Conservation (phyloP, 345 rosid genomes). For the Camelina hispida region DNA sequence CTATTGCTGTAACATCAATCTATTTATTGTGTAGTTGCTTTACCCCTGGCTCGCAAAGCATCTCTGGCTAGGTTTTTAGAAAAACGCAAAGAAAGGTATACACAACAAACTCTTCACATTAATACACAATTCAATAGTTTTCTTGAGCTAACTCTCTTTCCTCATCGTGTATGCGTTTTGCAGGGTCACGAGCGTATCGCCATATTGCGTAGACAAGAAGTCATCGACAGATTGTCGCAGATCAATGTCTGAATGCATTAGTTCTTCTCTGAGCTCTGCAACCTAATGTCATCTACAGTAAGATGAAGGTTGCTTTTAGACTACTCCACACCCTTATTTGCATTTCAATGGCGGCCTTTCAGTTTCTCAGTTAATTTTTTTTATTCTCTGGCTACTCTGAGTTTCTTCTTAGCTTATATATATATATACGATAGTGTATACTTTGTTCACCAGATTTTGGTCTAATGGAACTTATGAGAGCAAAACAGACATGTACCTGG, state of each 20-base stretch:
- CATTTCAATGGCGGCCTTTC: conserved; percentile 21
- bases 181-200: conserved; percentile 56
- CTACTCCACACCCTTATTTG: conserved; percentile 28
- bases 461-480: conserved; percentile 29
- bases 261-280: conserved; percentile 48
- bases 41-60: conserved; percentile 85
- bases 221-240: conserved; percentile 42
- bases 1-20: conserved; percentile 3
- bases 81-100: conserved; percentile 84
- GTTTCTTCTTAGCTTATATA: conserved; percentile 37
- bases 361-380: not conserved
- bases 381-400: not conserved
- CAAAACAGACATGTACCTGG: conserved; percentile 21
- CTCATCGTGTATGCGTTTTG: conserved; percentile 11
- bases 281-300: conserved; percentile 41
- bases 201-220: conserved; percentile 50
- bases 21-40: conserved; percentile 51
- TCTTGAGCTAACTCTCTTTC: conserved; percentile 23
- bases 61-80: conserved; percentile 83
- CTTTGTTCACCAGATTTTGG: conserved; percentile 40
- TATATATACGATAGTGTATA: conserved; percentile 34
- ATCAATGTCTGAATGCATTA: conserved; percentile 41
- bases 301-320: conserved; percentile 11
- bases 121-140: conserved; percentile 23
- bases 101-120: conserved; percentile 4